These are phyloP conservation scores for Gaertneriomyces sp. DNA, from an alignment of 192 early-diverging fungal genomes.

Conservation along the genomic window DNA sequence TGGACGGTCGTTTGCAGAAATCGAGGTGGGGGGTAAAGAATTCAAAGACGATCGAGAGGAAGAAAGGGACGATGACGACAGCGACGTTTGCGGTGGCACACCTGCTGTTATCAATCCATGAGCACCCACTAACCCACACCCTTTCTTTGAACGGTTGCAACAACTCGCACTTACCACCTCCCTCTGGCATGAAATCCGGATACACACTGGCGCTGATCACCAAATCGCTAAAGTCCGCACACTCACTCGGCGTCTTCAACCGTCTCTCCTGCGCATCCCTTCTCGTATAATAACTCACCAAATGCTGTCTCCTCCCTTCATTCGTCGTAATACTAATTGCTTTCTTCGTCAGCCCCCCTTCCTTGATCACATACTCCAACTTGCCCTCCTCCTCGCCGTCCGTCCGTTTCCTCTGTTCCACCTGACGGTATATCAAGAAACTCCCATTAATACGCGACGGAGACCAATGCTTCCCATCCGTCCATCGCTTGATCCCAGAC, in stretches of 20 bases:
- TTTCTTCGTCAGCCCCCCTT: slow-evolving; percentile 84
- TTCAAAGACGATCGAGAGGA: background rate
- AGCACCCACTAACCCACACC: background rate
- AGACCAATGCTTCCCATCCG: slow-evolving; percentile 85
- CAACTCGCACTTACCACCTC: background rate
- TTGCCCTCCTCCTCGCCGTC: slow-evolving; percentile 9
- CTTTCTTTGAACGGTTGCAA: background rate
- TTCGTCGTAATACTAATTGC: slow-evolving; percentile 80
- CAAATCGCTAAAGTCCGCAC: slow-evolving; percentile 63
- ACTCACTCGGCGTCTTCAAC: slow-evolving; percentile 63
- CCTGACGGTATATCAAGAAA: slow-evolving; percentile 86
- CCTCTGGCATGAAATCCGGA: slow-evolving; percentile 64
- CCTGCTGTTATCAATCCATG: background rate
- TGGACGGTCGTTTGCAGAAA: slow-evolving; percentile 1
- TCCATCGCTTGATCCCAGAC: slow-evolving; percentile 89
- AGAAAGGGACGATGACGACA: slow-evolving; percentile 11
- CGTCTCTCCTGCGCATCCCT: slow-evolving; percentile 66
- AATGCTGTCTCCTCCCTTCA: slow-evolving; percentile 74
- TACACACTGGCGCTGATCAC: slow-evolving; percentile 77
- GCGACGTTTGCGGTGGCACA: slow-evolving; percentile 1
- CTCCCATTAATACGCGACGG: slow-evolving; percentile 81
- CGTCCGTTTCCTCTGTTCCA: slow-evolving; percentile 61
- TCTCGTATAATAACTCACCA: slow-evolving; percentile 87
- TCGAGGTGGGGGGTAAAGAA: background rate
- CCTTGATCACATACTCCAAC: slow-evolving; percentile 57